These are phyloP conservation scores for Botrytis hyacinthi DNA, from an alignment of 2,329 filamentous ascomycete genomes.

Conservation along the genomic window DNA sequence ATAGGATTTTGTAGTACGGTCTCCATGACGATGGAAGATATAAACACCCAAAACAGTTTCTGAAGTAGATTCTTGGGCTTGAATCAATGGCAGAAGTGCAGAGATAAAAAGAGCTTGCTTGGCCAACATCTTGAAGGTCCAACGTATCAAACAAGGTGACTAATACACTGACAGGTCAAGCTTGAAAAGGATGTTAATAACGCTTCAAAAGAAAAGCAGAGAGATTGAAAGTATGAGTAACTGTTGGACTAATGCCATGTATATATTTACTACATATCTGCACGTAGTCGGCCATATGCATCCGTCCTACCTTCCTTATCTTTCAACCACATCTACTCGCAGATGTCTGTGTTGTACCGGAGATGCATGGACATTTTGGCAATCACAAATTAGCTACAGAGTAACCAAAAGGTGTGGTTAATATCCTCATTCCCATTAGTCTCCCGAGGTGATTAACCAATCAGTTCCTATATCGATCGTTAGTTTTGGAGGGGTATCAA, in stretches of 20 bases:
- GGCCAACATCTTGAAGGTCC: slow-evolving; percentile 33
- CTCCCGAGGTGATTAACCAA: background rate
- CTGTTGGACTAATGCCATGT: background rate
- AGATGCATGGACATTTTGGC: slow-evolving; percentile 4
- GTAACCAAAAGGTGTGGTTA: too few species aligned
- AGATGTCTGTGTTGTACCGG: background rate
- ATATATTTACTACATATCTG: background rate
- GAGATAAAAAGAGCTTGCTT: slow-evolving; percentile 45
- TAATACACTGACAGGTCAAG: background rate
- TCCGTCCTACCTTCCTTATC: background rate
- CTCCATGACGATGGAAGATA: slow-evolving; percentile 87
- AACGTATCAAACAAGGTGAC: background rate
- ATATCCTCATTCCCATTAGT: background rate
- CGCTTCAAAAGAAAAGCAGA: background rate
- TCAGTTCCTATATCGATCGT: background rate
- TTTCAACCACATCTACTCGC: background rate
- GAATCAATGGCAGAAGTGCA: slow-evolving; percentile 41
- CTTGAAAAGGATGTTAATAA: background rate
- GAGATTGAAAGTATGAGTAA: background rate
- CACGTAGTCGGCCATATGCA: background rate
- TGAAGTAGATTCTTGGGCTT: slow-evolving; percentile 36
- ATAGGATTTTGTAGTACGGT: slow-evolving; percentile 76
- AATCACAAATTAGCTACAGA: background rate
- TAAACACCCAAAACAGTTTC: slow-evolving; percentile 65
- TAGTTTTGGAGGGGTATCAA: background rate